phyloP scores from a whole-genome alignment of 1,139 yeast species.

The Geotrichum siamense region DNA sequence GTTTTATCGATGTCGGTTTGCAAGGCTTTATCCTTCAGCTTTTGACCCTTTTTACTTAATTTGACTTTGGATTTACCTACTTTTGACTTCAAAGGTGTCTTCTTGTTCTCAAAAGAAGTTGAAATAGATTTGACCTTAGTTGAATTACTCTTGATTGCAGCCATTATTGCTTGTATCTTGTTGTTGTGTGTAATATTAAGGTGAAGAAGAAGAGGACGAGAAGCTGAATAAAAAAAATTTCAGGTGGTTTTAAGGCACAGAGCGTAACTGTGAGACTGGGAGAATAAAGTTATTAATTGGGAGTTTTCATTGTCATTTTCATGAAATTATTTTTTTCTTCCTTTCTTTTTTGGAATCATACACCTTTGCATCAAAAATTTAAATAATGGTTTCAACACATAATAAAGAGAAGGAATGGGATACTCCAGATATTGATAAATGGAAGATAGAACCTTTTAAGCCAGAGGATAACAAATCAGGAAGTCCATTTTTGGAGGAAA shows the following conservation, averaged over 20 bases:
- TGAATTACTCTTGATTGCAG: constrained; percentile 12
- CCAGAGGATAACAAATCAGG: constrained; percentile 88
- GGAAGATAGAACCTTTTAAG: constrained; percentile 83
- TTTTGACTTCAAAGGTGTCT: no score
- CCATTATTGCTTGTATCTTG: neutral
- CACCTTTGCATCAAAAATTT: no score
- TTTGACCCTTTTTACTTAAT: constrained; percentile 22
- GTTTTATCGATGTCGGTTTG: constrained; percentile 25
- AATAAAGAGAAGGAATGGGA: constrained; percentile 98
- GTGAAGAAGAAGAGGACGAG: neutral
- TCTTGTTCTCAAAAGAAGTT: no score
- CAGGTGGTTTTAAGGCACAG: neutral
- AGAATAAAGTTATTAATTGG: neutral
- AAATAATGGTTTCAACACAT: constrained; percentile 80
- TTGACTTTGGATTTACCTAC: constrained; percentile 14
- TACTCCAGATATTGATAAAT: constrained; percentile 88
- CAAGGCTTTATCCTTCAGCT: constrained; percentile 22
- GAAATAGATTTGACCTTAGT: constrained; percentile 8
- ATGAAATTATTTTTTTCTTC: no score
- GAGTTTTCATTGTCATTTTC: no score
- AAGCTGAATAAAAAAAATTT: neutral
- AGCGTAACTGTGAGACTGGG: constrained; percentile 8
- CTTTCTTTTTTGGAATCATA: no score
- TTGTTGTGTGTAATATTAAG: no score
- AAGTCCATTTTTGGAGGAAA: constrained; percentile 83